These are phyloP conservation scores for Saccharomycopsis lassenensis DNA, from an alignment of 805 yeast species.

Conservation along the genomic window DNA sequence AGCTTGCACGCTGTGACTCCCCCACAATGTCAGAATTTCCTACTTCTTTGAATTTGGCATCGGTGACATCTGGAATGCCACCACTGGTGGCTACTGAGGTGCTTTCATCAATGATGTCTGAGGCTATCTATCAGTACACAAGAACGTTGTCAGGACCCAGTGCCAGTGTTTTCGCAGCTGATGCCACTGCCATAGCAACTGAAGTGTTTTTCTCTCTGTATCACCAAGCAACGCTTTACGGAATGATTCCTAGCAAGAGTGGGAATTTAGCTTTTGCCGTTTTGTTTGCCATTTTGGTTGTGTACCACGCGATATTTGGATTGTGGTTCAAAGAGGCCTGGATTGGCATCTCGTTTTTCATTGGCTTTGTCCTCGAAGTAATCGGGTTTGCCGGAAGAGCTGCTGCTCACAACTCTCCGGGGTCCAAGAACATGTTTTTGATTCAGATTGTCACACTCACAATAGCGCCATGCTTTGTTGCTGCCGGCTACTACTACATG, in stretches of 20 bases:
- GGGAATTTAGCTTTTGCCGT: constrained; percentile 51
- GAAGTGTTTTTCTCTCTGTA: too few species aligned
- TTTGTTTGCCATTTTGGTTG: constrained; percentile 39
- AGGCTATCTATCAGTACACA: too few species aligned
- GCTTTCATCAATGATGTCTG: too few species aligned
- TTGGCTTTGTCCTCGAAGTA: constrained; percentile 50
- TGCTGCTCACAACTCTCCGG: constrained; percentile 29
- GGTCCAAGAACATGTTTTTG: constrained; percentile 33
- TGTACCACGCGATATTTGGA: constrained; percentile 33
- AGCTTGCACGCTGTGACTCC: too few species aligned
- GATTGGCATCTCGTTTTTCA: constrained; percentile 46
- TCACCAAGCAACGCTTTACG: too few species aligned
- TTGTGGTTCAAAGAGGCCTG: constrained; percentile 46
- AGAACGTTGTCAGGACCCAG: too few species aligned
- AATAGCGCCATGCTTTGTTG: constrained; percentile 71
- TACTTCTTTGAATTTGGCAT: too few species aligned
- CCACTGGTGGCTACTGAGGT: too few species aligned
- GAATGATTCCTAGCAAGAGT: constrained; percentile 21
- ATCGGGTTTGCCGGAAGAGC: constrained; percentile 59
- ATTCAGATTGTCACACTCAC: constrained; percentile 62
- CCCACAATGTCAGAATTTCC: too few species aligned
- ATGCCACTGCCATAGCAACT: too few species aligned
- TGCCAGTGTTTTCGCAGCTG: too few species aligned
- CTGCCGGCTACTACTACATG: constrained; percentile 73
- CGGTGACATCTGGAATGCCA: too few species aligned